Evolutionary conservation across 1,284 basidiomycete species (phyloP), one percentile per base, ranked within the genome.

Genomic region (Sporisorium graminicola): DNA sequence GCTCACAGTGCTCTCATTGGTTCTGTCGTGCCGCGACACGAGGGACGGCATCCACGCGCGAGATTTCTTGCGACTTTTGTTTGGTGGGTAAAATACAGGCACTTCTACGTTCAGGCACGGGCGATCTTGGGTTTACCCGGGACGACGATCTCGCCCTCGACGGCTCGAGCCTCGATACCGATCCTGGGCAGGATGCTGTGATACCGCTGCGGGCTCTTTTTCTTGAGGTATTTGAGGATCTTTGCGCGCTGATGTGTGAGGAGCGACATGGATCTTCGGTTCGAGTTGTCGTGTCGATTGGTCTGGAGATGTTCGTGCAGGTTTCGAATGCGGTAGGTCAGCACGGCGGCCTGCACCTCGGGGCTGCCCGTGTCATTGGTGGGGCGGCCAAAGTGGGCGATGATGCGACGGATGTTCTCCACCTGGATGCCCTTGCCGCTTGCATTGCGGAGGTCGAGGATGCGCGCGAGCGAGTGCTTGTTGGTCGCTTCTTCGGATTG

Each of bases 281-380:
- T 95, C 52, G 90, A 90, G 46, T 92, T 89, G 85, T 98, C 95
- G 74, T 91, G 90, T 74, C 90, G 91, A 22, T 74, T 91, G 31
- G 85, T 85, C 22, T 86, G 87, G 44, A 96, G 87, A 85, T 97
- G 95, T 1, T 87, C 87, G 89, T 91, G 91, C 47, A 98, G 86
- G 76, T 91, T 92, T 50, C 93, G 92, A 78, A 98, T 96, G 81
- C 91, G 89, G 83, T 92, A 90, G 0, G 95, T 98, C 59, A 95
- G 84, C 26, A 98, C 87, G 0, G 95, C 95, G 54, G 92, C 95
- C 89, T 97, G 94, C 0, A 96, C 94, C 81, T 94, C 92, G 0
- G 92, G 89, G 58, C 91, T 89, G 40, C 94, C 95, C 1, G 94
- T 89, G 85, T 96, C 92, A 14, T 57, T 31, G 5, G 40, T 24